Evolutionary conservation across 2,329 filamentous ascomycete species (phyloP), one percentile per base, ranked within the genome.

Genomic region (Colletotrichum gigasporum): DNA sequence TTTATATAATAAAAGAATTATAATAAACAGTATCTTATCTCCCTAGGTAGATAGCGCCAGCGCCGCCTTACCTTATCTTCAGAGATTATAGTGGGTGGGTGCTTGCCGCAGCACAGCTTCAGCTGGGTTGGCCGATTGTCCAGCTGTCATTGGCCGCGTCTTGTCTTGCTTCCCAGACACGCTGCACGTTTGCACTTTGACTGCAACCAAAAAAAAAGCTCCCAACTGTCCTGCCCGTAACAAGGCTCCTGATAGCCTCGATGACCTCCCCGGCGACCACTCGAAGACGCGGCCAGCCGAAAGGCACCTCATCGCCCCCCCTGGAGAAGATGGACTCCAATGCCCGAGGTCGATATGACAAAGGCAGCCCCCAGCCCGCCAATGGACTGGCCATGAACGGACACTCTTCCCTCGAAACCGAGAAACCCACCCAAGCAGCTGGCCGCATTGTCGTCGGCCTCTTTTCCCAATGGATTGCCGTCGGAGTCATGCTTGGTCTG

Each of bases 401-500:
- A 28, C 47, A 47, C 9, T 22, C 47, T 16, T 60, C 45, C 4
- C 9, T 39, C 20, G 48, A 60, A 5, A 14, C 24, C 20, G 61
- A 64, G 26, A 60, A 64, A 39, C 42, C 55, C n/a, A 28, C 34
- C n/a, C 55, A 53, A 47, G 32, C 26, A 12, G 79, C 80, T 39
- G 83, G 83, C 59, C 82, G 82, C 69, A 82, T 86, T 65, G 82
- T 85, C 68, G 84, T 85, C 69, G 83, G 86, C 73, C 85, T 84
- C 39, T 84, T 90, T 63, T 86, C 87, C 30, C 84, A 85, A 76
- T 90, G 86, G 85, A 76, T 92, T 35, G 85, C 86, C 61, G 82
- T 90, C 45, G 82, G 84, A 20, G 82, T 85, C 61, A 96, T 96
- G 85, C 84, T 95, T 62, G 85, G 85, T 53, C 85, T 98, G 69